Conservation (phyloP, 352 stramenopile genomes). For the Thraustochytrium striatum region DNA sequence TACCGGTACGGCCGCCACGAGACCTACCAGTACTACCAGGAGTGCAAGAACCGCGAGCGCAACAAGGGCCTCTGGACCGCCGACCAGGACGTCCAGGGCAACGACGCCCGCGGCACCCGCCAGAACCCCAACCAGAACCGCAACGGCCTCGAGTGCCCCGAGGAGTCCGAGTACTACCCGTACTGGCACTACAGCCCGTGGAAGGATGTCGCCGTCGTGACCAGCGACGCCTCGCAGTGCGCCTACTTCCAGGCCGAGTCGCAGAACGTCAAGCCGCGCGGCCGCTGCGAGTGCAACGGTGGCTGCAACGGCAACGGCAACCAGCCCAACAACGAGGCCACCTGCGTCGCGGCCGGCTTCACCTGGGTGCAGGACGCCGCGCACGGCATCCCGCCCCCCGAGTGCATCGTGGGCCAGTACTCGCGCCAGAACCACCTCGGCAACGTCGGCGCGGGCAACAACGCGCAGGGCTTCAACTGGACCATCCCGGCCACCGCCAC, state of each 20-base stretch:
- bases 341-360: slow-evolving; percentile 51
- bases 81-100: slow-evolving; percentile 53
- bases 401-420: slow-evolving; percentile 52
- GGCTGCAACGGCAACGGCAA: slow-evolving; percentile 11
- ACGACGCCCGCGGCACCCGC: slow-evolving; percentile 51
- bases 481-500: slow-evolving; percentile 10
- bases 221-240: slow-evolving; percentile 52
- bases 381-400: background rate
- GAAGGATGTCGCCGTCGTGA: slow-evolving; percentile 58
- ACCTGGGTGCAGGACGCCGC: slow-evolving; percentile 44
- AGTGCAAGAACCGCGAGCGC: slow-evolving; percentile 53
- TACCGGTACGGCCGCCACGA: slow-evolving; percentile 58
- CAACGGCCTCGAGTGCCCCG: slow-evolving; percentile 57
- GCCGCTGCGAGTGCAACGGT: background rate
- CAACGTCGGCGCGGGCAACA: slow-evolving; percentile 51
- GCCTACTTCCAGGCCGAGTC: slow-evolving; percentile 52
- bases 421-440: slow-evolving; percentile 55
- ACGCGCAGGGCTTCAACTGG: slow-evolving; percentile 28
- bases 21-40: slow-evolving; percentile 53
- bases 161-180: slow-evolving; percentile 60
- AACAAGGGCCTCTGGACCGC: slow-evolving; percentile 59
- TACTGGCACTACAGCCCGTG: slow-evolving; percentile 57
- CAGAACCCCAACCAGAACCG: slow-evolving; percentile 59
- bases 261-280: slow-evolving; percentile 49
- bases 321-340: slow-evolving; percentile 53